Base-by-base conservation (phyloP, 2,329 filamentous ascomycete genomes). In the Cladosporium cucumerinum region DNA sequence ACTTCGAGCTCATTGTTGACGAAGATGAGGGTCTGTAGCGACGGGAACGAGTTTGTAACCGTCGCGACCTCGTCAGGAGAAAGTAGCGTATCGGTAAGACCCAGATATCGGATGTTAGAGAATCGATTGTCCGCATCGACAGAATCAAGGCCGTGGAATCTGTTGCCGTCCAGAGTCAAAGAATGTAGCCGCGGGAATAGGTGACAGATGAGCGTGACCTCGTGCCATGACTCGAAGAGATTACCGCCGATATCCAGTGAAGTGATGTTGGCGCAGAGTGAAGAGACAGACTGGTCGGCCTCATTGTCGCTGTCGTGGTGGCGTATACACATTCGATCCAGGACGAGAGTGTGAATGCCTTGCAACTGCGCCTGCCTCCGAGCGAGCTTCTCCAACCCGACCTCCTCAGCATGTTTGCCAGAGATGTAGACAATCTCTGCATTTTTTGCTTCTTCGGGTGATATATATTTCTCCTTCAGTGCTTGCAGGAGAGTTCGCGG, bases 361-460 rank as follows among this genome's bases (percentile, higher is more conserved):
- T 89, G 82, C 34, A 98, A 82, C 73, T 89, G 82, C 70, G 93
- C 89, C 72, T 96, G 88, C 77, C 93, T 87, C 69, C 85, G 85
- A 51, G 90, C 87, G 69, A 97, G 92, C 82, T 97, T 97, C 70
- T 96, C 93, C 71, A 98, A 98, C 32, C 95, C 95, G 36, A 98
- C 87, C 79, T 98, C 94, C 79, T 98, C 90, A 5, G 92, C 94
- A 21, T 93, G 85, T 78, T 98, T 98, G 43, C 85, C 83, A 78
- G 91, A 79, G 82, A 96, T 83, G 83, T 89, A 79, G 67, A 96
- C 89, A 57, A 86, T 82, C 58, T 83, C 82, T 8, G 72, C 69
- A 18, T 72, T 72, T 69, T 72, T 61, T 26, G 68, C 66, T 63
- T 78, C 75, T 62, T 80, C 73, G 46, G 79, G 76, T 32, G 87